A percentile compares a stretch with the other conserved stretches of the same genome.
Conservation (phyloP, 1,284 basidiomycete genomes). For the Thecaphora frezii region DNA sequence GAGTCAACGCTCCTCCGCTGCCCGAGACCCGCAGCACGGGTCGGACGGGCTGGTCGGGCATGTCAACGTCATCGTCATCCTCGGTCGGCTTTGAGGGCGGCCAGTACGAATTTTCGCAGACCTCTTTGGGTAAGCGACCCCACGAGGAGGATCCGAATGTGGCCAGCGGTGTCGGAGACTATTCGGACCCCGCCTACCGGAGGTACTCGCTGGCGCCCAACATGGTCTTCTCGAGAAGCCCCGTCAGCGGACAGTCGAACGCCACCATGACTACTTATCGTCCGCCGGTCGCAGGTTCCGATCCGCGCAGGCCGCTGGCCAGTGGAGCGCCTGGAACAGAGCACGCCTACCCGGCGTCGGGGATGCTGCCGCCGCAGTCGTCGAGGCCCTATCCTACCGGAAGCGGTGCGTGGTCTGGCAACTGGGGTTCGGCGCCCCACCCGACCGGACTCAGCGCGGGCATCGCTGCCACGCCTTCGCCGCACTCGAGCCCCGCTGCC, state of each 20-base stretch:
- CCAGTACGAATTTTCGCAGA: constrained; percentile 32
- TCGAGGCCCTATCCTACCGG: background rate
- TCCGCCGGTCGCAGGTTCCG: constrained; percentile 4
- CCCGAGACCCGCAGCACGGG: constrained; percentile 23
- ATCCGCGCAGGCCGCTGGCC: constrained; percentile 14
- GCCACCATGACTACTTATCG: constrained; percentile 30
- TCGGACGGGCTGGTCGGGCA: constrained; percentile 18
- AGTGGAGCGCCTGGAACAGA: no score
- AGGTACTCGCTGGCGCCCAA: constrained; percentile 31
- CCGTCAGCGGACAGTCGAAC: background rate
- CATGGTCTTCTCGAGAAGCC: constrained; percentile 16
- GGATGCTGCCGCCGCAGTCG: constrained; percentile 2
- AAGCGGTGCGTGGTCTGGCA: background rate
- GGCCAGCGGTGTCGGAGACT: constrained; percentile 6
- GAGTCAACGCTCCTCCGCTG: constrained; percentile 27
- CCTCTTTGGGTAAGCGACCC: constrained; percentile 26
- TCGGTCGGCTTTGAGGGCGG: constrained; percentile 23
- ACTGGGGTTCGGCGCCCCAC: background rate
- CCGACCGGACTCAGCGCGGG: background rate
- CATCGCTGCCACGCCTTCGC: background rate
- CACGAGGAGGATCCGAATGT: constrained; percentile 25
- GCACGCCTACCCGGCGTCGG: background rate
- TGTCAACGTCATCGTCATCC: constrained; percentile 1
- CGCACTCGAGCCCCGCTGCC: background rate
- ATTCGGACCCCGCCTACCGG: constrained; percentile 16